Conservation (phyloP, 2,329 filamentous ascomycete species). For the Sporothrix protearum region DNA sequence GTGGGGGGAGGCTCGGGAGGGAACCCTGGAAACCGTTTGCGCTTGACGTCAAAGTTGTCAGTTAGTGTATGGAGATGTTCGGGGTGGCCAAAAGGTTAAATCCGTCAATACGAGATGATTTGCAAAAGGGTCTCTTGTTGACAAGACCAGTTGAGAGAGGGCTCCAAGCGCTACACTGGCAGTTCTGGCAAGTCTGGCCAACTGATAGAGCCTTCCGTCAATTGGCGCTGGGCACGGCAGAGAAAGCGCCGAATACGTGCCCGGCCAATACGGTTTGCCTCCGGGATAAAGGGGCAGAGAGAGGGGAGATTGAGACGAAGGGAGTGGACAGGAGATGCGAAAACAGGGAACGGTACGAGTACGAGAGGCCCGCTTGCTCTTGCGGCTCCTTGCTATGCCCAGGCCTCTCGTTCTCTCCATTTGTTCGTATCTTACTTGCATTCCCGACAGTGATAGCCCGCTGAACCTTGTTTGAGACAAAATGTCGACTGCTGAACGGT, state of each 20-base stretch:
- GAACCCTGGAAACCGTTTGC: neutral
- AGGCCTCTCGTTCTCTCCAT: neutral
- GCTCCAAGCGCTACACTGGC: neutral
- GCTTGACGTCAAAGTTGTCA: neutral
- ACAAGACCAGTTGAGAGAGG: neutral
- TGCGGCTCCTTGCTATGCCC: neutral
- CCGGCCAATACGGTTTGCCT: neutral
- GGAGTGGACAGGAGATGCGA: neutral
- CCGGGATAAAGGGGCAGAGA: too few relatives aligned
- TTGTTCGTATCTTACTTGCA: neutral
- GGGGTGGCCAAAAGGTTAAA: neutral
- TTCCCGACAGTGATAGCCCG: neutral
- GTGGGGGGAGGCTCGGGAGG: neutral
- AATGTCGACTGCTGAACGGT: neutral
- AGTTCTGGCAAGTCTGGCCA: too few relatives aligned
- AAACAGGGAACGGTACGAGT: slow-evolving; percentile 5
- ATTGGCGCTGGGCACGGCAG: neutral
- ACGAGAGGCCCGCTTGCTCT: neutral
- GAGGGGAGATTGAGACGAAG: neutral
- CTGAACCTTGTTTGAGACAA: neutral
- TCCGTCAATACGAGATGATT: neutral
- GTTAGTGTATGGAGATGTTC: neutral
- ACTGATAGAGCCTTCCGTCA: neutral
- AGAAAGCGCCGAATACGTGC: neutral
- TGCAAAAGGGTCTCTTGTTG: neutral